Percentiles rank a stretch among this genome's conserved stretches.
These are phyloP conservation scores for Phaeolepiota aurea DNA, from an alignment of 768 basidiomycete species.

Conservation along the genomic window DNA sequence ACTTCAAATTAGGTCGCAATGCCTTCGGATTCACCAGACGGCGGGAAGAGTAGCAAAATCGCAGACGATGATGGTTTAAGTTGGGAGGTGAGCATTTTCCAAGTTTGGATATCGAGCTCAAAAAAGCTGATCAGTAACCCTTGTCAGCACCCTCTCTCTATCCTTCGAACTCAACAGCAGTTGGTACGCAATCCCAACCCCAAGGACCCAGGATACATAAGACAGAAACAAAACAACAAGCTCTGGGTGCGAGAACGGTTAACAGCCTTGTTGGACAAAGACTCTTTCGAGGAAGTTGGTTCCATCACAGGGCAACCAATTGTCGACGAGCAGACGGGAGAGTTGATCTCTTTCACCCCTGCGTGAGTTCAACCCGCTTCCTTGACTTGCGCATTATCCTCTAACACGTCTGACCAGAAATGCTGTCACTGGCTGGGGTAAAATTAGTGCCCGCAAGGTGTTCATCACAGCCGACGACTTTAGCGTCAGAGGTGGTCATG, in stretches of 20 bases:
- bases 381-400: no score
- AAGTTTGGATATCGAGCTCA: neutral
- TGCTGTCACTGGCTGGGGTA: conserved; percentile 28
- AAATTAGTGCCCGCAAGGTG: conserved; percentile 22
- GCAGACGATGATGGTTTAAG: conserved; percentile 13
- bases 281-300: conserved; percentile 26
- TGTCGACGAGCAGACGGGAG: conserved; percentile 17
- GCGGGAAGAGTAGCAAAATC: neutral
- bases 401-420: conserved; percentile 16
- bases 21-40: conserved; percentile 10
- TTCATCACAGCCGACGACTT: conserved; percentile 33
- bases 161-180: conserved; percentile 21
- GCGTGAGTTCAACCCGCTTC: conserved; percentile 18
- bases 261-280: conserved; percentile 19
- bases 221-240: conserved; percentile 28
- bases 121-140: neutral
- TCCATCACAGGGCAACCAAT: conserved; percentile 27
- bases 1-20: conserved; percentile 5
- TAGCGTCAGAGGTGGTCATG: conserved; percentile 33
- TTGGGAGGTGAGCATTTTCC: conserved; percentile 19
- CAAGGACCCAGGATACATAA: conserved; percentile 27
- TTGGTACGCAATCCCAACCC: conserved; percentile 22
- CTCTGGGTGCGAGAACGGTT: conserved; percentile 34
- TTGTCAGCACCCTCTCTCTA: conserved; percentile 19
- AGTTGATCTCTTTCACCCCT: conserved; percentile 22